A percentile compares a stretch with the other conserved stretches of the same genome.
Conservation (phyloP, 176 grass and related monocot species). For the Saccharum spontaneum region DNA sequence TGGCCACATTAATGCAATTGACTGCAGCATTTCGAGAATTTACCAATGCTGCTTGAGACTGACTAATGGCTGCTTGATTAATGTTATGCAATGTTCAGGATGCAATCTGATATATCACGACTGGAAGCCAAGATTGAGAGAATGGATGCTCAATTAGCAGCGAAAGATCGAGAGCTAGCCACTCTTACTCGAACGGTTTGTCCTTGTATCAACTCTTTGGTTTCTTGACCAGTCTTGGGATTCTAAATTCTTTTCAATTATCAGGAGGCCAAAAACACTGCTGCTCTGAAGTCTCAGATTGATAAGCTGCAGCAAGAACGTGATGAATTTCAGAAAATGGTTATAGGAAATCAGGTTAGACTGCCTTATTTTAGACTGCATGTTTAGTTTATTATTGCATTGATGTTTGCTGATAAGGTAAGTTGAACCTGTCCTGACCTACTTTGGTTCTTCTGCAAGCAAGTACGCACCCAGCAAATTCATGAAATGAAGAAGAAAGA, state of each 20-base stretch:
- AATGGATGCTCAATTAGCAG: conserved; percentile 88
- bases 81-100: conserved; percentile 46
- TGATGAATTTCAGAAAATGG: conserved; percentile 99
- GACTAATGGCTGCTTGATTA: conserved; percentile 18
- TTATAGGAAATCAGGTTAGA: conserved; percentile 97
- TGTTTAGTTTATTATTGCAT: neutral
- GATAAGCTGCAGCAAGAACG: conserved; percentile 96
- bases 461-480: conserved; percentile 94
- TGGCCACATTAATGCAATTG: conserved; percentile 18
- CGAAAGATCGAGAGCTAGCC: conserved; percentile 95
- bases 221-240: conserved; percentile 7
- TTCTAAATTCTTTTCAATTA: conserved; percentile 38
- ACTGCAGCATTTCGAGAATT: conserved; percentile 19
- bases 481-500: conserved; percentile 99
- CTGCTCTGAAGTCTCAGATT: conserved; percentile 87
- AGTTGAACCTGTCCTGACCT: conserved; percentile 19
- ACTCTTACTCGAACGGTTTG: conserved; percentile 78
- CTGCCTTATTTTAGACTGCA: neutral
- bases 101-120: conserved; percentile 89
- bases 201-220: conserved; percentile 30
- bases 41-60: conserved; percentile 24
- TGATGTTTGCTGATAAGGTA: neutral
- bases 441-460: conserved; percentile 50
- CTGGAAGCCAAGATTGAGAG: conserved; percentile 98
- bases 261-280: conserved; percentile 89